Percentiles rank a stretch among this genome's conserved stretches.
Conservation (phyloP, 805 yeast species). For the Candida peoriensis region DNA sequence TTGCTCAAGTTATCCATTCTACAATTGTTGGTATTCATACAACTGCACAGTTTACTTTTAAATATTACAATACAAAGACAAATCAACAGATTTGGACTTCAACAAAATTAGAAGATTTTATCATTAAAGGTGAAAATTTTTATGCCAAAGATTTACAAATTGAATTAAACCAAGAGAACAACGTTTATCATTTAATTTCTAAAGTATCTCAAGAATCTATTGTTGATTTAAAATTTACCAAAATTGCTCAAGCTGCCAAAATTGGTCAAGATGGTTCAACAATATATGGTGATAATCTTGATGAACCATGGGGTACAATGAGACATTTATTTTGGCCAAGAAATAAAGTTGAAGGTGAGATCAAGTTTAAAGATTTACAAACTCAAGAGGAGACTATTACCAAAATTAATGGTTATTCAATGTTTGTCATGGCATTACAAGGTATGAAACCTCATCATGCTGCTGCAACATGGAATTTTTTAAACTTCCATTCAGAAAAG, state of each 20-base stretch:
- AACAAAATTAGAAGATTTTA: conserved; percentile 77
- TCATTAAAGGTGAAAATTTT: conserved; percentile 69
- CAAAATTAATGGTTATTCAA: conserved; percentile 38
- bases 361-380: conserved; percentile 38
- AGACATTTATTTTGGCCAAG: conserved; percentile 97
- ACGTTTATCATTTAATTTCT: conserved; percentile 53
- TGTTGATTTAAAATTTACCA: conserved; percentile 62
- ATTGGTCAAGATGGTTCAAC: conserved; percentile 87
- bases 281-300: conserved; percentile 76
- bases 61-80: conserved; percentile 56
- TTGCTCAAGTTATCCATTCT: conserved; percentile 93
- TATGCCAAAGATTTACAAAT: conserved; percentile 70
- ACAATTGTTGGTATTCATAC: conserved; percentile 83
- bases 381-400: conserved; percentile 20
- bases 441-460: conserved; percentile 99
- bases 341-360: conserved; percentile 61
- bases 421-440: conserved; percentile 95
- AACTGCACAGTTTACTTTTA: conserved; percentile 91
- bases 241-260: conserved; percentile 74
- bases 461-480: conserved; percentile 93
- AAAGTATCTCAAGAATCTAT: conserved; percentile 61
- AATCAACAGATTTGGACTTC: conserved; percentile 73
- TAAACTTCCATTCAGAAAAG: conserved; percentile 76
- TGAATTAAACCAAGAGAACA: conserved; percentile 50
- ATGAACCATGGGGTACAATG: conserved; percentile 96